Evolutionary conservation across 352 stramenopile species (phyloP), one percentile per base, ranked within the genome.

Genomic region (Globisporangium nodosum): DNA sequence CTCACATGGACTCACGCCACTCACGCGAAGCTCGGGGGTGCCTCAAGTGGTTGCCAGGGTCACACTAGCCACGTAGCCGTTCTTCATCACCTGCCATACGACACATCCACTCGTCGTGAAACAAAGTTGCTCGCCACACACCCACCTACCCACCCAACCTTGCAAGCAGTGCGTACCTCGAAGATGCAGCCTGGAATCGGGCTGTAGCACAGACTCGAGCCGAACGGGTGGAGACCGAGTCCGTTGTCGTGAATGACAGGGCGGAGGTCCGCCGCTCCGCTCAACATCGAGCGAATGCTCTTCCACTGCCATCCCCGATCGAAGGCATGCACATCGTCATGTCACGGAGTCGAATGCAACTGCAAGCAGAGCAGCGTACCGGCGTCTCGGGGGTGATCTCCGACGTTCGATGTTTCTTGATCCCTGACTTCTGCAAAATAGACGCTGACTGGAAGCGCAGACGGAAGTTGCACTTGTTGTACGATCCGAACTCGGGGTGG

Each of bases 391-490:
- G 73, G 3, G 81, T 88, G 33, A 92, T 81, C 48, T 75, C 65
- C 1, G 71, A 64, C 20, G 71, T 74, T 0, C 68, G 66, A 40
- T 60, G 67, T 58, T 86, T 84, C 56, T 73, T 79, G 37, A 78
- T 57, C 0, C 57, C 66, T 20, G 73, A 79, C 46, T 81, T 77
- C 47, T 84, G 71, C 13, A 77, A 62, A 49, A 68, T 66, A 30
- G 65, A 39, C 6, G 69, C 58, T 7, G 65, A 75, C 31, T 79
- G 68, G 46, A 92, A 85, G 53, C 65, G 78, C 46, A 94, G 56
- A 18, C 66, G 73, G 45, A 89, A 94, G 54, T 94, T 94, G 68
- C 82, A 94, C 58, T 94, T 94, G 61, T 90, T 76, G 62, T 92
- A 94, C 15, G 76, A 68, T 13, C 80, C 81, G 58, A 94, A 94